Percentiles rank a stretch among this genome's conserved stretches.
phyloP scores from a whole-genome alignment of 75 land plant species.

The Cunninghamia lanceolata region DNA sequence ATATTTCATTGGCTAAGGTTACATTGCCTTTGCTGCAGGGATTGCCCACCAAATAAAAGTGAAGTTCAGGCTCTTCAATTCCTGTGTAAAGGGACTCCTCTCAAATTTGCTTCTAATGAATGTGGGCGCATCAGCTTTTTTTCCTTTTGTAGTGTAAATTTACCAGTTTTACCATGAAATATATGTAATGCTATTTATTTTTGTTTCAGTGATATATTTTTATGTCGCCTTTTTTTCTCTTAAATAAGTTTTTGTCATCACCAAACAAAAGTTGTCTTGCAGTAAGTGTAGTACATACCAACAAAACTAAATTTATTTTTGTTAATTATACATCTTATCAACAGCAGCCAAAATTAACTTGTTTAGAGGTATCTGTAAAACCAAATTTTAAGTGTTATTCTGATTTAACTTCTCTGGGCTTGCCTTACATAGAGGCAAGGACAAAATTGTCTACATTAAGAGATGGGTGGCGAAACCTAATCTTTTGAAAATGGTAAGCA shows the following conservation, averaged over 20 bases:
- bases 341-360: neutral
- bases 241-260: neutral
- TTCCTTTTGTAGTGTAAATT: slow-evolving; percentile 49
- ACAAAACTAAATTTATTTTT: neutral
- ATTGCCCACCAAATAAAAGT: slow-evolving; percentile 35
- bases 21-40: slow-evolving; percentile 29
- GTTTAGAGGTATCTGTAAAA: neutral
- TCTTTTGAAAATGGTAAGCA: neutral
- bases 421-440: neutral
- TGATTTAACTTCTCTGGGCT: neutral
- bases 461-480: neutral
- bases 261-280: neutral
- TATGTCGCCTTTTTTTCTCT: neutral
- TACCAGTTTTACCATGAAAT: slow-evolving; percentile 49
- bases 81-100: slow-evolving; percentile 27
- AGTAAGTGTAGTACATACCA: neutral
- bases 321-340: neutral
- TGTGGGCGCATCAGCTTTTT: slow-evolving; percentile 68
- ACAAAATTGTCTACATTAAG: neutral
- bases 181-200: neutral
- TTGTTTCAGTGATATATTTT: neutral
- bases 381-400: neutral
- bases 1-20: neutral
- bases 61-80: slow-evolving; percentile 46
- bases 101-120: slow-evolving; percentile 60